Evolutionary conservation across 441 rosid genomes (phyloP).

Genomic region (Eruca vesicaria): DNA sequence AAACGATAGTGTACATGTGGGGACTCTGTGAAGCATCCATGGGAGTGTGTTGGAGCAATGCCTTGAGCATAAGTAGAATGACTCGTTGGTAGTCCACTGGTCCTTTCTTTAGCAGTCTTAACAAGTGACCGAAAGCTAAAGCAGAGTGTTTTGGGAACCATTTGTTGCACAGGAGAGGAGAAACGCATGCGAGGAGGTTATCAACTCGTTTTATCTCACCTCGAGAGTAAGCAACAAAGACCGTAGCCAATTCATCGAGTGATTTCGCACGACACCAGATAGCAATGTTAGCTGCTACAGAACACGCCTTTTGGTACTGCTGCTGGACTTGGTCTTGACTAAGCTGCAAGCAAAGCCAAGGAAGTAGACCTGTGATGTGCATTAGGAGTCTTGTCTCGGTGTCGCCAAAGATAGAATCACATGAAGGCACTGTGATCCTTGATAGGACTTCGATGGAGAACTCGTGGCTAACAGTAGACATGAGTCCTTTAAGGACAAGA

Average conservation of each 20-base stretch:
- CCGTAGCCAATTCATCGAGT: constrained; percentile 70
- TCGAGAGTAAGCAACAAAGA: constrained; percentile 72
- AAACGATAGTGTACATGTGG: constrained; percentile 94
- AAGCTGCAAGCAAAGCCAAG: constrained; percentile 99
- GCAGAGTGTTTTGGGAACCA: constrained; percentile 99
- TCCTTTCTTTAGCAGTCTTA: constrained; percentile 89
- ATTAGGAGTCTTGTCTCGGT: constrained; percentile 90
- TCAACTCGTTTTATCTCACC: constrained; percentile 77
- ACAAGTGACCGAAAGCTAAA: constrained; percentile 93
- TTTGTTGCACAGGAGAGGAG: constrained; percentile 81
- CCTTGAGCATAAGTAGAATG: constrained; percentile 89
- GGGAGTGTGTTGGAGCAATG: constrained; percentile 94
- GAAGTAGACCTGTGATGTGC: constrained; percentile 96
- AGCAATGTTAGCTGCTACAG: constrained; percentile 78
- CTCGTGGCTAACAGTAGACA: constrained; percentile 91
- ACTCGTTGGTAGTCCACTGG: constrained; percentile 95
- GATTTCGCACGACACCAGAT: constrained; percentile 89
- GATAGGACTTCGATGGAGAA: constrained; percentile 89
- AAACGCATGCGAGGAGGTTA: constrained; percentile 82
- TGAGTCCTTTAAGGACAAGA: constrained; percentile 94
- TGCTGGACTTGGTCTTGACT: constrained; percentile 77
- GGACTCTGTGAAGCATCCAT: constrained; percentile 99
- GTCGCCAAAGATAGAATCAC: constrained; percentile 96
- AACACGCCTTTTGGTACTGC: constrained; percentile 87
- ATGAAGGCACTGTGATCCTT: constrained; percentile 80